Percentiles rank a stretch among this genome's conserved stretches.
Evolutionary conservation across 768 basidiomycete genomes (phyloP).

Genomic region (Xanthoconium purpureum): DNA sequence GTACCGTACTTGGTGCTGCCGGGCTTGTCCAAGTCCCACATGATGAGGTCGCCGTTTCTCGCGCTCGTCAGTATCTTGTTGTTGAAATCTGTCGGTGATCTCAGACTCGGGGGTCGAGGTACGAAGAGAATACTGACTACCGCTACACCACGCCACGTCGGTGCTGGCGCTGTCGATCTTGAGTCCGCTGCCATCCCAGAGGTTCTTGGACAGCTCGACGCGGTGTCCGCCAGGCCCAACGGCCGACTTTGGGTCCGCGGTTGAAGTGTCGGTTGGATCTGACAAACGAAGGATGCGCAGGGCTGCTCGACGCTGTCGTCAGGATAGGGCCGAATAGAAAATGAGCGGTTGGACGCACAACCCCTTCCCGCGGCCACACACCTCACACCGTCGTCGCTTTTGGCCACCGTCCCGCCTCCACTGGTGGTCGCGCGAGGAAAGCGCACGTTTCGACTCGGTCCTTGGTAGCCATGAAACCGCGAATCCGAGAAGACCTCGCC

Average conservation of each 20-base stretch:
- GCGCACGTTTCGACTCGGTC: constrained; percentile 52
- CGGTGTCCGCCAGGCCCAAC: constrained; percentile 60
- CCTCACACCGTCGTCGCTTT: constrained; percentile 60
- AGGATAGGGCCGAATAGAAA: neutral
- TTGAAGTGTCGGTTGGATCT: constrained; percentile 39
- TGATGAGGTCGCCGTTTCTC: constrained; percentile 75
- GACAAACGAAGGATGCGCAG: constrained; percentile 59
- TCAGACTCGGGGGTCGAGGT: neutral
- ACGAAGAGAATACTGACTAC: constrained; percentile 43
- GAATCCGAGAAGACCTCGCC: constrained; percentile 41
- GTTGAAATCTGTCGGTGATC: constrained; percentile 49
- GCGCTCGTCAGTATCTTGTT: constrained; percentile 80
- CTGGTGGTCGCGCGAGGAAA: constrained; percentile 54
- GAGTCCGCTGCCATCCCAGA: constrained; percentile 75
- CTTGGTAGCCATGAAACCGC: constrained; percentile 42
- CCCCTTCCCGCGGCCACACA: constrained; percentile 80
- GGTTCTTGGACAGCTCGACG: constrained; percentile 70
- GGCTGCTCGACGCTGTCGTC: constrained; percentile 36
- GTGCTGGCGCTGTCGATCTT: constrained; percentile 78
- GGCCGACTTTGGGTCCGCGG: constrained; percentile 48
- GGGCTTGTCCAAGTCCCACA: constrained; percentile 75
- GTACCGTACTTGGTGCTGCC: constrained; percentile 69
- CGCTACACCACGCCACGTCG: constrained; percentile 78
- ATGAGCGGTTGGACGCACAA: constrained; percentile 43
- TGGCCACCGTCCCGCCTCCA: constrained; percentile 67